Base-by-base conservation (phyloP, 2,329 filamentous ascomycete genomes). In the Aureobasidium sp. region DNA sequence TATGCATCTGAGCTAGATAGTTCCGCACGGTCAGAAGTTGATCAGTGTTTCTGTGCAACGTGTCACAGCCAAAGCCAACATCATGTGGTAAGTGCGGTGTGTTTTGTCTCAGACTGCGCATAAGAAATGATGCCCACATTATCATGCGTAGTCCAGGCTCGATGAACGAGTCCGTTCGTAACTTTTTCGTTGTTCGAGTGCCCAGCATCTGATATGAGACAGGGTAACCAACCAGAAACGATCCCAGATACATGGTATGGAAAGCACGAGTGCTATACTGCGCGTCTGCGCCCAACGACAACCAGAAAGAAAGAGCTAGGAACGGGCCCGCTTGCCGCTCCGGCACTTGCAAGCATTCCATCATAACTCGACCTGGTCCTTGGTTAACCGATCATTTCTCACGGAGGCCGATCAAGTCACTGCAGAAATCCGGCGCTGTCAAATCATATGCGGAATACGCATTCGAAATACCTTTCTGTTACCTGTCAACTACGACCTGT, bases 61-160 rank as follows among this genome's bases (percentile, higher is more conserved):
- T 57, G 27, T 44, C 9, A 34, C 53, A 57, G 53, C 30, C 53
- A 57, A 45, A 57, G 39, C 41, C 10, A 57, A 57, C 53, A 55
- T 55, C 52, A 44, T 57, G 30, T 45, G 53, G 37, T n/a, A 54
- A 32, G 25, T 42, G 27, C 50, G 36, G 39, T 45, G 53, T 45
- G 37, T 57, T 45, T 45, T 57, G 39, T 30, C 52, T 45, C 39
- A 36, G 13, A 25, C 27, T 15, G 21, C 45, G 39, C 50, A 54
- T 25, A n/a, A 16, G 21, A 21, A 15, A 54, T 25, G 9, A 30
- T 3, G 21, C 15, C 37, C 16, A 32, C 50, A 42, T 21, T 9
- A n/a, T 27, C 50, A 5, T 29, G 49, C 29, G 21, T n/a, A 25
- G 10, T 6, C 15, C 4, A 29, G 16, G 21, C 32, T n/a, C 7